A percentile compares a stretch with the other conserved stretches of the same genome.
Evolutionary conservation across 208 protist genomes (phyloP).

Genomic region (Trypanosoma mega): DNA sequence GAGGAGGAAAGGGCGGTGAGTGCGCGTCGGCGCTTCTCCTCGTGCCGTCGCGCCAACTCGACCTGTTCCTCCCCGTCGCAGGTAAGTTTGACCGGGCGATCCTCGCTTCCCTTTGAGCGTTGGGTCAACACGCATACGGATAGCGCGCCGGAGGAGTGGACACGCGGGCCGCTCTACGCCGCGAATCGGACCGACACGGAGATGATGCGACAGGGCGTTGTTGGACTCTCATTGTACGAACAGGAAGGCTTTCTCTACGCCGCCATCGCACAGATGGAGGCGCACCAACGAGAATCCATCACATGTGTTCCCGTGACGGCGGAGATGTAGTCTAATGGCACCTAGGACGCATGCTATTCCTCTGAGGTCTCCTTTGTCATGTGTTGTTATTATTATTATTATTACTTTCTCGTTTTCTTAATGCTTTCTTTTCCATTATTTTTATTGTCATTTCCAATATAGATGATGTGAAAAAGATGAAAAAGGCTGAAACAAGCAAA

Average conservation of each 20-base stretch:
- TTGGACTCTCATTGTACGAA: conserved; percentile 42
- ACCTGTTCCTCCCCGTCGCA: background rate
- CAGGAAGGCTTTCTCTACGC: conserved; percentile 22
- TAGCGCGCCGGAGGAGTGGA: conserved; percentile 17
- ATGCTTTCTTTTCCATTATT: no score
- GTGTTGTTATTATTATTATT: no score
- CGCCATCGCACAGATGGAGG: conserved; percentile 19
- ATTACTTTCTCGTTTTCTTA: no score
- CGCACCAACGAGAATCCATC: conserved; percentile 1
- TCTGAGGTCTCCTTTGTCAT: no score
- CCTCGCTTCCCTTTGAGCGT: conserved; percentile 32
- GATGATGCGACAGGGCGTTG: conserved; percentile 20
- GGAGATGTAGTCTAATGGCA: no score
- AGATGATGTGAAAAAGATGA: no score
- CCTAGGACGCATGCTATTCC: no score
- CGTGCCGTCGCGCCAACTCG: background rate
- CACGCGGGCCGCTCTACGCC: conserved; percentile 23
- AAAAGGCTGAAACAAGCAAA: no score
- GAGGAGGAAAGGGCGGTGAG: conserved; percentile 5
- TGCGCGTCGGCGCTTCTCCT: background rate
- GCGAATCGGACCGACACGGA: conserved; percentile 18
- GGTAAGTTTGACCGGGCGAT: conserved; percentile 8
- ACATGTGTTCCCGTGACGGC: conserved; percentile 25
- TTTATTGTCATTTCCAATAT: no score
- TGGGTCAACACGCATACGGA: conserved; percentile 25